phyloP scores from a whole-genome alignment of 139 green algal species.

The Tetraselmis chui region DNA sequence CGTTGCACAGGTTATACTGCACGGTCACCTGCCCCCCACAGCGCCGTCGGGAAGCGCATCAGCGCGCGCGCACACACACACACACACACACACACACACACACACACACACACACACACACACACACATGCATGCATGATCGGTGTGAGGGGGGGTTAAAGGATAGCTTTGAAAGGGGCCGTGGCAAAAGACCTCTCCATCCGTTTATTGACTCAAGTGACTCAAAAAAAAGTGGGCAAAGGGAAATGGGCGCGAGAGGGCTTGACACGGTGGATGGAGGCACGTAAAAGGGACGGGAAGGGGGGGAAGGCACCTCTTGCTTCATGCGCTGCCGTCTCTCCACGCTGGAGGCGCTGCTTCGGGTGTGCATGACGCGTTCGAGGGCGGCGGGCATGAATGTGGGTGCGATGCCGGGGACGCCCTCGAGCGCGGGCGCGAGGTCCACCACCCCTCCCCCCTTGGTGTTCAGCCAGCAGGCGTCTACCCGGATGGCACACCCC shows the following conservation, averaged over 20 bases:
- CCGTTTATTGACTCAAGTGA: too few species aligned
- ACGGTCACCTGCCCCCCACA: slow-evolving; percentile 68
- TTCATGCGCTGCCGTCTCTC: slow-evolving; percentile 26
- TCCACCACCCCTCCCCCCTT: slow-evolving; percentile 43
- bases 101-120: too few species aligned
- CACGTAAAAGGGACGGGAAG: not conserved
- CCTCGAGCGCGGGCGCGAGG: slow-evolving; percentile 48
- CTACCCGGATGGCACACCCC: slow-evolving; percentile 62
- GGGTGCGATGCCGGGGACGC: slow-evolving; percentile 42
- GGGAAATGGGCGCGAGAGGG: too few species aligned
- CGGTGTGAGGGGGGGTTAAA: too few species aligned
- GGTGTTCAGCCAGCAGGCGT: slow-evolving; percentile 66
- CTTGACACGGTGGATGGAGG: too few species aligned
- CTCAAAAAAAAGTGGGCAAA: too few species aligned
- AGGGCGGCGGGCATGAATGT: slow-evolving; percentile 63
- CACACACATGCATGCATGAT: too few species aligned
- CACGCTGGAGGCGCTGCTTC: slow-evolving; percentile 28
- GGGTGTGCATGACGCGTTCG: slow-evolving; percentile 68
- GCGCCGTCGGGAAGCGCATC: not conserved
- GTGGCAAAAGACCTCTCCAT: too few species aligned
- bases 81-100: too few species aligned
- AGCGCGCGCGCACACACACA: too few species aligned
- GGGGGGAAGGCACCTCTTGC: slow-evolving; percentile 5
- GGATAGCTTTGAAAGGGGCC: too few species aligned
- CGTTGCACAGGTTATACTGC: slow-evolving; percentile 93